Conservation (phyloP, 1,139 yeast genomes). For the Arxiozyma bovina region DNA sequence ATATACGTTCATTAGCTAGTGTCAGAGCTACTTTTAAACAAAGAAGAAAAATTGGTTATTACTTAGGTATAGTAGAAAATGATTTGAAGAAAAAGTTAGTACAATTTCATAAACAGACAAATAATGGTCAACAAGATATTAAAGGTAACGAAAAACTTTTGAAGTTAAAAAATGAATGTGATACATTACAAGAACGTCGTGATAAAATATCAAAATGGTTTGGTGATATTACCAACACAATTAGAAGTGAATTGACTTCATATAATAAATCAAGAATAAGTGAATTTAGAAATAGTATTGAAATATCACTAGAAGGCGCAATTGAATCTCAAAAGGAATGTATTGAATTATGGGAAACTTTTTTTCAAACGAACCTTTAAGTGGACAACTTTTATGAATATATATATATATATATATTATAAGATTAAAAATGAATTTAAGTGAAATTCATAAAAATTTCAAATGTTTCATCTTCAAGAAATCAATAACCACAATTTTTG, state of each 20-base stretch:
- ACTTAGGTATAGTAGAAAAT: conserved; percentile 44
- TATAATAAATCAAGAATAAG: conserved; percentile 72
- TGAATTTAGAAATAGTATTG: conserved; percentile 86
- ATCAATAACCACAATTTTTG: neutral
- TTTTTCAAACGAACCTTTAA: conserved; percentile 37
- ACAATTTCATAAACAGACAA: conserved; percentile 46
- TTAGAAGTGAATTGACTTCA: conserved; percentile 55
- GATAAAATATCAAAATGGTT: conserved; percentile 40
- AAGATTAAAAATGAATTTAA: neutral
- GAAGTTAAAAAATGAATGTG: conserved; percentile 48
- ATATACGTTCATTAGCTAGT: conserved; percentile 68
- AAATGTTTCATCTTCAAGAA: neutral
- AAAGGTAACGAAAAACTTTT: conserved; percentile 58
- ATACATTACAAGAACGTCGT: conserved; percentile 32
- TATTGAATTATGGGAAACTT: conserved; percentile 92
- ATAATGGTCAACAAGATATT: conserved; percentile 33
- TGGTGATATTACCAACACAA: conserved; percentile 51
- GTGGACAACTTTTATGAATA: neutral
- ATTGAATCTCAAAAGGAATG: conserved; percentile 92
- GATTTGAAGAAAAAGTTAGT: conserved; percentile 41
- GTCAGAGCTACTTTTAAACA: conserved; percentile 68
- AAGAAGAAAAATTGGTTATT: conserved; percentile 60
- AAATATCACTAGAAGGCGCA: conserved; percentile 80
- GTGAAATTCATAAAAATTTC: neutral
- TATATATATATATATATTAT: neutral